Conservation (phyloP, 2,329 filamentous ascomycete genomes). For the Fusarium vanettenii region DNA sequence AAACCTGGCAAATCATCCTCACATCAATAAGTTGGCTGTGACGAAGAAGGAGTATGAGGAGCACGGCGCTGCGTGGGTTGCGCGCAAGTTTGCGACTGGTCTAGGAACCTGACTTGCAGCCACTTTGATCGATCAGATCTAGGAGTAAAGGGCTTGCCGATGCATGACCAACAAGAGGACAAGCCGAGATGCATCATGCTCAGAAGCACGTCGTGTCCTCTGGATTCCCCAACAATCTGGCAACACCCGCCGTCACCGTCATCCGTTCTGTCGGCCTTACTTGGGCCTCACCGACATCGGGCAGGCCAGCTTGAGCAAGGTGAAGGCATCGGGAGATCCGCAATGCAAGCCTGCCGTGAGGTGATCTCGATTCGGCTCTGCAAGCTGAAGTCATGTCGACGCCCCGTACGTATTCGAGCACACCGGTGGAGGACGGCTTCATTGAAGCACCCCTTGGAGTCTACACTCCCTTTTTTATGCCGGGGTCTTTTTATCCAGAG, state of each 20-base stretch:
- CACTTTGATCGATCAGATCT: neutral
- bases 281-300: neutral
- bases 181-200: neutral
- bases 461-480: neutral
- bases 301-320: neutral
- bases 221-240: neutral
- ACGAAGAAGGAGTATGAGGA: conserved; percentile 93
- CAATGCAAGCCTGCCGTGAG: neutral
- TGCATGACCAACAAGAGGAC: neutral
- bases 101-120: conserved; percentile 34
- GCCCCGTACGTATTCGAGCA: neutral
- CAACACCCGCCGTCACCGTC: neutral
- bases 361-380: neutral
- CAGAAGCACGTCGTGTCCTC: neutral
- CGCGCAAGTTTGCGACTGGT: conserved; percentile 71
- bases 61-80: conserved; percentile 79
- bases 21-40: conserved; percentile 77
- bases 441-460: neutral
- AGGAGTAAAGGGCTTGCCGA: neutral
- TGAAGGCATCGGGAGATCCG: neutral
- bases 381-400: neutral
- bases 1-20: conserved; percentile 75
- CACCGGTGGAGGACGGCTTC: neutral
- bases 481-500: neutral
- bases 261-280: neutral